Conservation (phyloP, 208 protist genomes). For the Wallacemonas sp. region DNA sequence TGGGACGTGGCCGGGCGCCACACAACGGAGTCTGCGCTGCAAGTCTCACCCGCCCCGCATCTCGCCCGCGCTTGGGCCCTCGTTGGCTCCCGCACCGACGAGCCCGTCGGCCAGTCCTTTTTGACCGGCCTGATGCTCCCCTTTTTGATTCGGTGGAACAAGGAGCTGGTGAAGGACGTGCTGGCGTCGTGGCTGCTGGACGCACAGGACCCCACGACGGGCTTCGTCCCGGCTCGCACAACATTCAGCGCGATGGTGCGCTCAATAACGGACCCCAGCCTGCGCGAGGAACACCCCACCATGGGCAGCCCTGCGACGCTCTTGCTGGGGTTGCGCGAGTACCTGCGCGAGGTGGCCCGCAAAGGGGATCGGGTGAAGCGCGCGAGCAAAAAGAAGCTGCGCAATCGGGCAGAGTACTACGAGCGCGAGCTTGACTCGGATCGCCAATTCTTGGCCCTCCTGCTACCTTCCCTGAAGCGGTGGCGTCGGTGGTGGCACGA, state of each 20-base stretch:
- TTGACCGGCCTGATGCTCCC: constrained; percentile 69
- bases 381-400: constrained; percentile 32
- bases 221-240: constrained; percentile 62
- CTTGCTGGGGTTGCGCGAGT: constrained; percentile 57
- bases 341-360: constrained; percentile 47
- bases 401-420: constrained; percentile 49
- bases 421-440: constrained; percentile 38
- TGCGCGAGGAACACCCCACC: constrained; percentile 55
- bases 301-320: constrained; percentile 59
- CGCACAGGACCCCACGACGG: constrained; percentile 52
- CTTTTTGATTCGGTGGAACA: constrained; percentile 75
- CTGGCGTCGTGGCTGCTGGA: constrained; percentile 73
- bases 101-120: constrained; percentile 52
- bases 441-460: constrained; percentile 36
- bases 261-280: constrained; percentile 27
- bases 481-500: constrained; percentile 76
- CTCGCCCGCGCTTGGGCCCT: constrained; percentile 36
- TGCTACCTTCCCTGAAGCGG: constrained; percentile 52
- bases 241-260: constrained; percentile 36
- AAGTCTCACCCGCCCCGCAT: constrained; percentile 20
- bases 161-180: constrained; percentile 74
- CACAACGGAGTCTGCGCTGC: constrained; percentile 9
- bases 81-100: constrained; percentile 66
- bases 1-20: constrained; percentile 39
- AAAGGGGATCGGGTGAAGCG: constrained; percentile 29